A percentile compares a stretch with the other conserved stretches of the same genome.
phyloP scores from a whole-genome alignment of 2,329 filamentous ascomycete species.

The Cladophialophora exuberans region DNA sequence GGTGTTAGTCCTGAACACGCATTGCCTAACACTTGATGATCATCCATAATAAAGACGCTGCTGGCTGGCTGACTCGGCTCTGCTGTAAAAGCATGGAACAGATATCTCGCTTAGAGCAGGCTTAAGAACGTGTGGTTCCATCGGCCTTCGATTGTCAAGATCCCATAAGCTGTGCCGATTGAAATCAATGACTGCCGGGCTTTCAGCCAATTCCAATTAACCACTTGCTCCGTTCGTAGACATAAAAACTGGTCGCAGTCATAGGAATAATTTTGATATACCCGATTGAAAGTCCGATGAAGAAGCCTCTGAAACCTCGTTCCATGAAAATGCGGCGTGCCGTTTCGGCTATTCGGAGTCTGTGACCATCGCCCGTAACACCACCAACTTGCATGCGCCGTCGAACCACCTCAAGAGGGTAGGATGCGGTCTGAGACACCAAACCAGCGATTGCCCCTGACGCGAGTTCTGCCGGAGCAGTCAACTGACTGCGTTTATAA shows the following conservation, averaged over 20 bases:
- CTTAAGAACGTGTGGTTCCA: too few species aligned
- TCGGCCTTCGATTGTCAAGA: too few species aligned
- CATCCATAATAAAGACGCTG: too few species aligned
- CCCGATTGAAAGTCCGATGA: conserved; percentile 88
- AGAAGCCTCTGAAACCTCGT: conserved; percentile 79
- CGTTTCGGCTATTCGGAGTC: conserved; percentile 78
- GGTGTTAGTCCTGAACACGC: too few species aligned
- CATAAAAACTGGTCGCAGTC: conserved; percentile 73
- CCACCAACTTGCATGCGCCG: conserved; percentile 96
- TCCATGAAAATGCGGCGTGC: conserved; percentile 74
- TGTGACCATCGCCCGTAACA: conserved; percentile 85
- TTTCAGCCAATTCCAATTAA: conserved; percentile 61
- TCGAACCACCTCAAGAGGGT: conserved; percentile 90
- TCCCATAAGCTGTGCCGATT: too few species aligned
- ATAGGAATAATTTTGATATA: conserved; percentile 94
- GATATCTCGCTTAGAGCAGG: too few species aligned
- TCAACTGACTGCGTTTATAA: conserved; percentile 68
- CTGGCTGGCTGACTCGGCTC: too few species aligned
- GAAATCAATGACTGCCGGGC: too few species aligned
- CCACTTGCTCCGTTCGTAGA: conserved; percentile 68
- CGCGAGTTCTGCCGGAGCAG: conserved; percentile 82
- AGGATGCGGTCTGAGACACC: conserved; percentile 88
- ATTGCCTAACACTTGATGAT: too few species aligned
- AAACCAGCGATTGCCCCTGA: conserved; percentile 85
- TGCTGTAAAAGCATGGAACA: too few species aligned